These are phyloP conservation scores for Cryptococcus sp. DNA, from an alignment of 1,284 basidiomycete species.

Conservation along the genomic window DNA sequence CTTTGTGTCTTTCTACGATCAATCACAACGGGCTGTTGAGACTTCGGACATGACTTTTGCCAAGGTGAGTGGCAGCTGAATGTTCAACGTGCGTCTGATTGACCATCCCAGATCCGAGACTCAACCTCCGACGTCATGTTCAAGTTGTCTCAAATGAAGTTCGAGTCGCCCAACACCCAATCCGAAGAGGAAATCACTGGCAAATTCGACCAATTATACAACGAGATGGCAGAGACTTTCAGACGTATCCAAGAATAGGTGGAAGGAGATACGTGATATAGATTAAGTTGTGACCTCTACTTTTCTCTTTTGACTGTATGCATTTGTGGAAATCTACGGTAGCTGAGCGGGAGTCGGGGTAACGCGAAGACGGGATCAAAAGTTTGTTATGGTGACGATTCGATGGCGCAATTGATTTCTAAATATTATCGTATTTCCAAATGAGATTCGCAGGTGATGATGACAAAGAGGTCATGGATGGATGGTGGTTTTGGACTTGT, in stretches of 20 bases:
- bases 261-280: neutral
- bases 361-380: neutral
- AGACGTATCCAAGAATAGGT: slow-evolving; percentile 70
- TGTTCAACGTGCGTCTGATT: neutral
- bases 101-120: slow-evolving; percentile 64
- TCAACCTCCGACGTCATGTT: slow-evolving; percentile 82
- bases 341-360: neutral
- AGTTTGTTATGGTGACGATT: neutral
- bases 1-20: slow-evolving; percentile 89
- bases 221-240: slow-evolving; percentile 85
- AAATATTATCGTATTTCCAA: neutral
- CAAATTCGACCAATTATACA: slow-evolving; percentile 72
- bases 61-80: slow-evolving; percentile 47
- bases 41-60: slow-evolving; percentile 86
- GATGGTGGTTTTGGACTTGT: neutral
- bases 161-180: slow-evolving; percentile 72
- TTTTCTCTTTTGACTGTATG: neutral
- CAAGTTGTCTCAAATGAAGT: slow-evolving; percentile 97
- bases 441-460: neutral
- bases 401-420: neutral
- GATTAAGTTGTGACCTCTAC: neutral
- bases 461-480: neutral
- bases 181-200: slow-evolving; percentile 72
- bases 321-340: neutral
- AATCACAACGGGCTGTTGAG: slow-evolving; percentile 76